phyloP scores from a whole-genome alignment of 768 basidiomycete genomes.

The Suillus plorans region DNA sequence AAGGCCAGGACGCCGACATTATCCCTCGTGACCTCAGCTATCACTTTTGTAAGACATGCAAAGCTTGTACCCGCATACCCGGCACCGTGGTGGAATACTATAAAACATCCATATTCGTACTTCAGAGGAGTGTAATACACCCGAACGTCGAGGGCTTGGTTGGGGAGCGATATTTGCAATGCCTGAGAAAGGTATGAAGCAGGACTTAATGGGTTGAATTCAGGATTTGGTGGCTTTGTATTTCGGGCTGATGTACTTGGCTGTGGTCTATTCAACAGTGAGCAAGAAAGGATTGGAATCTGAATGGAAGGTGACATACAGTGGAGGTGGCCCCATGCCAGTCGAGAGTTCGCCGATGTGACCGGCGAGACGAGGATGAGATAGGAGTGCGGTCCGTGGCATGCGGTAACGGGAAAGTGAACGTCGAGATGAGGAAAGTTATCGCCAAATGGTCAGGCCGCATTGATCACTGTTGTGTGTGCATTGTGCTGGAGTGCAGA shows the following conservation, averaged over 20 bases:
- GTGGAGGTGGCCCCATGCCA: slow-evolving; percentile 60
- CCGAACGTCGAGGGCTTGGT: slow-evolving; percentile 63
- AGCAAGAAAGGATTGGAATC: slow-evolving; percentile 16
- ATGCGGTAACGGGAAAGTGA: background rate
- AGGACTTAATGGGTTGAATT: slow-evolving; percentile 78
- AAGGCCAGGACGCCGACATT: slow-evolving; percentile 80
- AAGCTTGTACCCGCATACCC: slow-evolving; percentile 90
- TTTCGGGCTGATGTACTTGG: slow-evolving; percentile 28
- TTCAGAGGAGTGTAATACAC: slow-evolving; percentile 83
- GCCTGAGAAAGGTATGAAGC: slow-evolving; percentile 77
- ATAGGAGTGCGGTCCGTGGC: no score
- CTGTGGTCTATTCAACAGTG: slow-evolving; percentile 6
- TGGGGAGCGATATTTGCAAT: slow-evolving; percentile 66
- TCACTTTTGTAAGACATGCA: slow-evolving; percentile 85
- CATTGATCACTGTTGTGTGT: background rate
- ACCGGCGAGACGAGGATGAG: no score
- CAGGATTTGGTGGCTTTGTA: slow-evolving; percentile 49
- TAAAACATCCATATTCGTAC: slow-evolving; percentile 50
- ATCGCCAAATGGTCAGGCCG: background rate
- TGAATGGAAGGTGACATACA: slow-evolving; percentile 40
- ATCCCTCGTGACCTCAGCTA: slow-evolving; percentile 55
- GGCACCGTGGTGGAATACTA: slow-evolving; percentile 95
- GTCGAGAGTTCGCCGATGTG: slow-evolving; percentile 57
- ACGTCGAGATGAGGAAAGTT: background rate
- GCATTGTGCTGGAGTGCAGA: background rate